A percentile compares a stretch with the other conserved stretches of the same genome.
These are phyloP conservation scores for Euphorbia corollata DNA, from an alignment of 441 rosid species.

Conservation along the genomic window DNA sequence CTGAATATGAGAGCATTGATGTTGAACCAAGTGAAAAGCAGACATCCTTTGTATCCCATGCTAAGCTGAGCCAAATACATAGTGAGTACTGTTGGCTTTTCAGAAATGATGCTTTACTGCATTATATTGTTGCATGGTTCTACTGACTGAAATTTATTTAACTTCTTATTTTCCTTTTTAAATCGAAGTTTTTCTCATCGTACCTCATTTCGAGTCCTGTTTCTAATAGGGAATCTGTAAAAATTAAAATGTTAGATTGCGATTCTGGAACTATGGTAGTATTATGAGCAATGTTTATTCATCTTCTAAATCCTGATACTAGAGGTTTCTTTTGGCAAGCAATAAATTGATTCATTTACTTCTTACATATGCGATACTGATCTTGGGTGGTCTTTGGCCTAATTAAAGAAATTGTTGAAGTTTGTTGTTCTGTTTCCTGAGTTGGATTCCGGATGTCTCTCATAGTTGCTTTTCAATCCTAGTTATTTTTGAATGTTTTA, in stretches of 20 bases:
- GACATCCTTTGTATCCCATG: slow-evolving; percentile 16
- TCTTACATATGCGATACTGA: not conserved
- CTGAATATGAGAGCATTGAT: slow-evolving; percentile 50
- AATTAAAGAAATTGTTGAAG: not conserved
- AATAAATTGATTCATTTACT: not conserved
- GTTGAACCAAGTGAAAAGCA: slow-evolving; percentile 42
- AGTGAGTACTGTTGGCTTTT: slow-evolving; percentile 31
- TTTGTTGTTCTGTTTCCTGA: not conserved
- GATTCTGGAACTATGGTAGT: not conserved
- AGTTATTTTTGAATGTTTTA: not conserved
- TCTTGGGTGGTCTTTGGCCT: not conserved
- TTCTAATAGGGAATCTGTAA: not conserved
- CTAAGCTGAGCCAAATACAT: slow-evolving; percentile 14
- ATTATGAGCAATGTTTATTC: not conserved
- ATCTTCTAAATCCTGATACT: not conserved
- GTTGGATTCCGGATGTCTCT: not conserved
- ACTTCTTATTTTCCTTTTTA: not conserved
- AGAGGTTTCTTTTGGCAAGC: not conserved
- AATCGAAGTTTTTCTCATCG: not conserved
- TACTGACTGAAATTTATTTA: slow-evolving; percentile 3
- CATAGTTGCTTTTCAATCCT: not conserved
- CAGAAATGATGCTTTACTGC: slow-evolving; percentile 3
- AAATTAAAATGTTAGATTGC: not conserved
- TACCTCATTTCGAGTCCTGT: not conserved
- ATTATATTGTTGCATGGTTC: slow-evolving; percentile 4